phyloP scores from a whole-genome alignment of 2,329 filamentous ascomycete species.

The Fusarium floridanum region DNA sequence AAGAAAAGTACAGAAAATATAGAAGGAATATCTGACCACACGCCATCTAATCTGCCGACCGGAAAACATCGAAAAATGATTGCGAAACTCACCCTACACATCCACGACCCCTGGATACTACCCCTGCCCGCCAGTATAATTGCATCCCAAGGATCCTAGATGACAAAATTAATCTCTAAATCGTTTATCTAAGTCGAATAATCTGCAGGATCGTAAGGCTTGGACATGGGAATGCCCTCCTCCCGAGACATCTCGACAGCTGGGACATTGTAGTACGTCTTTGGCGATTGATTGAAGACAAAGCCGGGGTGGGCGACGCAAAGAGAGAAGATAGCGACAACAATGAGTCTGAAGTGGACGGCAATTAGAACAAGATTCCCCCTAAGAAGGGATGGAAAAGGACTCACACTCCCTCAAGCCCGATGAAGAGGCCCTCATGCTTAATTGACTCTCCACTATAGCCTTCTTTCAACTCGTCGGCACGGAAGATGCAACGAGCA shows the following conservation, averaged over 20 bases:
- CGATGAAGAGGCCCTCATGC: conserved; percentile 59
- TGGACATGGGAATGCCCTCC: background rate
- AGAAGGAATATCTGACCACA: background rate
- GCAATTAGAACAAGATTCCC: background rate
- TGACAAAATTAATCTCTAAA: too few species aligned
- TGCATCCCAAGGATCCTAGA: too few species aligned
- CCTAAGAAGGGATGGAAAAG: background rate
- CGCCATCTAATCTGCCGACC: background rate
- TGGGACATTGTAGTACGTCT: conserved; percentile 12
- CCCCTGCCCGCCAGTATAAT: background rate
- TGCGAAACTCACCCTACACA: background rate
- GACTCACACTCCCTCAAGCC: conserved; percentile 54
- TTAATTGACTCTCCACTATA: conserved; percentile 64
- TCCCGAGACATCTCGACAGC: background rate
- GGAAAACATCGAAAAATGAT: background rate
- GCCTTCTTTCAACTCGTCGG: conserved; percentile 68
- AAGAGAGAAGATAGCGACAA: conserved; percentile 24
- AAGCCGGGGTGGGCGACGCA: conserved; percentile 20
- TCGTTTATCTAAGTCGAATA: background rate
- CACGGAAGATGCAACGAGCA: conserved; percentile 68
- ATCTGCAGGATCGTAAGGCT: background rate
- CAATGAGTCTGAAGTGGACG: conserved; percentile 21
- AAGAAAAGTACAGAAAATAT: too few species aligned
- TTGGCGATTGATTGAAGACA: background rate
- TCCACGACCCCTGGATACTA: background rate